Evolutionary conservation across 116 monocot species (phyloP), one percentile per base, ranked within the genome.

Genomic region (Thalassia testudinum): DNA sequence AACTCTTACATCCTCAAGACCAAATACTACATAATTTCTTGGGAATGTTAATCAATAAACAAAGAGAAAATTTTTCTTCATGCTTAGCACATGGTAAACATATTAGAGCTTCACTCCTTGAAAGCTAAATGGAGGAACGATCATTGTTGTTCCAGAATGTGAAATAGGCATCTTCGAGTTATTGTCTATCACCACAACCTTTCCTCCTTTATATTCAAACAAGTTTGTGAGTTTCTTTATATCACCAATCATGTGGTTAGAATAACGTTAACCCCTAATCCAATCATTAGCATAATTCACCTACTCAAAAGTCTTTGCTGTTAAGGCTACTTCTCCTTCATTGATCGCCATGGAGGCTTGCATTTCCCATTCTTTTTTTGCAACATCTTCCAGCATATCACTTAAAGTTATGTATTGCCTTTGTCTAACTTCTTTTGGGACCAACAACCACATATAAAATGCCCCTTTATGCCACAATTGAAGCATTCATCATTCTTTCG

Each of bases 1-100:
- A n/a, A 48, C 37, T 22, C 48, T 56, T 1, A 56, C 48, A 38
- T 49, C 37, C 18, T 57, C n/a, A 1, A 18, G 49, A 7, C 49
- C 34, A 38, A 65, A 65, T 13, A 49, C n/a, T 2, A 56, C 47
- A 56, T 49, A 57, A 1, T 49, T 29, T 1, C 49, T 24, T 8
- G 49, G 11, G 0, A 34, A 23, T 26, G 37, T 57, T 13, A 56
- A 2, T 37, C 55, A 37, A 23, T 53, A 45, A 1, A 54, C 47
- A 44, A 10, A 34, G 30, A 34, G 30, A 34, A 34, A 10, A 34
- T 34, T 34, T 34, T 34, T 34, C 30, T 34, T 34, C 30, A 34
- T 34, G 10, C 30, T 10, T 34, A 10, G 30, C 10, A 34, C 30
- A 34, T 34, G 30, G 30, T 34, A 34, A 3, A 34, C 30, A 34